Percentiles rank a stretch among this genome's conserved stretches.
phyloP scores from a whole-genome alignment of 306 rosid genomes.

The Prunus fruticosa region DNA sequence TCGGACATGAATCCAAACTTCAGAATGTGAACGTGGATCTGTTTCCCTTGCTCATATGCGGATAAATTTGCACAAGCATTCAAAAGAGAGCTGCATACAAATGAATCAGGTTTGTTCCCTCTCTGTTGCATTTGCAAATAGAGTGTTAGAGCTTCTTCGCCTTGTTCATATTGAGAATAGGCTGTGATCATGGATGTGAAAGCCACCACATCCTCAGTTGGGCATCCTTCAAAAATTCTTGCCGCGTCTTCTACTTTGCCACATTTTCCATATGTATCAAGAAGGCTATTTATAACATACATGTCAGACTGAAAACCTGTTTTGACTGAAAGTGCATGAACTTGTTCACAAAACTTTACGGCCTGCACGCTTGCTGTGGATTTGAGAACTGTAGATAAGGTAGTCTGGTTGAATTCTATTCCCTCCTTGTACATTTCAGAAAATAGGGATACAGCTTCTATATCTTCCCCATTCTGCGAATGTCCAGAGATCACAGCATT shows the following conservation, averaged over 20 bases:
- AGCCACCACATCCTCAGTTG: conserved; percentile 75
- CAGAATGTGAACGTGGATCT: conserved; percentile 73
- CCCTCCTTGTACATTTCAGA: conserved; percentile 47
- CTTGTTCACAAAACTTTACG: conserved; percentile 51
- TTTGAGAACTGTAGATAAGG: conserved; percentile 73
- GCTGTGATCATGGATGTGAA: conserved; percentile 91
- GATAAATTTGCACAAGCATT: conserved; percentile 85
- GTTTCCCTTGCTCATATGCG: conserved; percentile 88
- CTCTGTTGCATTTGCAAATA: conserved; percentile 61
- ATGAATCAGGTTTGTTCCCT: conserved; percentile 62
- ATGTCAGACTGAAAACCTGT: conserved; percentile 63
- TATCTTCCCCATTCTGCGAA: conserved; percentile 58
- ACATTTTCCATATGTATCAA: conserved; percentile 78
- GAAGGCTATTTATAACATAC: conserved; percentile 80
- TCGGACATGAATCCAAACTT: conserved; percentile 81
- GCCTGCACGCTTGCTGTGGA: conserved; percentile 64
- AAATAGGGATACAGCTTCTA: conserved; percentile 57
- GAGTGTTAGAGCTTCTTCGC: conserved; percentile 79
- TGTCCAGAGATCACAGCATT: conserved; percentile 80
- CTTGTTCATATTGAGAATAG: conserved; percentile 73
- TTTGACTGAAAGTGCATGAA: conserved; percentile 68
- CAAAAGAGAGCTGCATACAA: conserved; percentile 83
- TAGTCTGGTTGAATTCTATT: conserved; percentile 68
- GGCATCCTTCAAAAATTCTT: conserved; percentile 61
- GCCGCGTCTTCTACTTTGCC: conserved; percentile 51